A percentile compares a stretch with the other conserved stretches of the same genome.
These are phyloP conservation scores for Cadophora malorum DNA, from an alignment of 2,329 filamentous ascomycete species.

Conservation along the genomic window DNA sequence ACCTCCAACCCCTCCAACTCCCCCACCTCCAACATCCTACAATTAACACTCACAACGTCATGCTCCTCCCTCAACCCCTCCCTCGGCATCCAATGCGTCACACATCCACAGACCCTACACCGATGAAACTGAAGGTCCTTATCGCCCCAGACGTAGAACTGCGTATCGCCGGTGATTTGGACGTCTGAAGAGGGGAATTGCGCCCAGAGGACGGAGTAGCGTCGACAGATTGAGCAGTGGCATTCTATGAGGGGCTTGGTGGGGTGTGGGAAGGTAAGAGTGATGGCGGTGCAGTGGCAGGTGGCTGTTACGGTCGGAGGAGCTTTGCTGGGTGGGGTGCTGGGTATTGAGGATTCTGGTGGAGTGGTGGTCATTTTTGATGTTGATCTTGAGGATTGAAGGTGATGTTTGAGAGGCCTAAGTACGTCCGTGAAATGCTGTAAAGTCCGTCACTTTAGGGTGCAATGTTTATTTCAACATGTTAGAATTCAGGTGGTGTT, in stretches of 20 bases:
- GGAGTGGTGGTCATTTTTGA: too few relatives aligned
- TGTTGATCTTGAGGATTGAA: too few relatives aligned
- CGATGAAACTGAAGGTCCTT: constrained; percentile 21
- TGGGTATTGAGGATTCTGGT: too few relatives aligned
- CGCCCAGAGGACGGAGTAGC: constrained; percentile 14
- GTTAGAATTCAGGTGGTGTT: too few relatives aligned
- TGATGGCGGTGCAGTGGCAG: constrained; percentile 2
- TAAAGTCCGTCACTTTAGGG: too few relatives aligned
- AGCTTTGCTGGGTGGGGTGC: too few relatives aligned
- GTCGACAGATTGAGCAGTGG: constrained; percentile 23
- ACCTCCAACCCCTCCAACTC: constrained; percentile 16
- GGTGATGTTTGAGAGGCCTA: too few relatives aligned
- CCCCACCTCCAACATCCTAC: constrained; percentile 17
- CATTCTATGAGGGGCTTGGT: constrained; percentile 17
- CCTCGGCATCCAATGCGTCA: constrained; percentile 19
- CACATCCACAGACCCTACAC: constrained; percentile 20
- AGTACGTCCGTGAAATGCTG: too few relatives aligned
- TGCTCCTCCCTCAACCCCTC: constrained; percentile 12
- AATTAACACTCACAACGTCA: constrained; percentile 16
- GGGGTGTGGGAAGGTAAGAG: constrained; percentile 6
- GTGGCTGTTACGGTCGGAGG: constrained; percentile 1
- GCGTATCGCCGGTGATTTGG: constrained; percentile 8
- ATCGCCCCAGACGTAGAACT: constrained; percentile 20
- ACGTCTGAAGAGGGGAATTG: constrained; percentile 12
- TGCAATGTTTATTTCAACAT: too few relatives aligned